These are phyloP conservation scores for Stagonosporopsis rhizophila DNA, from an alignment of 2,329 filamentous ascomycete species.

Conservation along the genomic window DNA sequence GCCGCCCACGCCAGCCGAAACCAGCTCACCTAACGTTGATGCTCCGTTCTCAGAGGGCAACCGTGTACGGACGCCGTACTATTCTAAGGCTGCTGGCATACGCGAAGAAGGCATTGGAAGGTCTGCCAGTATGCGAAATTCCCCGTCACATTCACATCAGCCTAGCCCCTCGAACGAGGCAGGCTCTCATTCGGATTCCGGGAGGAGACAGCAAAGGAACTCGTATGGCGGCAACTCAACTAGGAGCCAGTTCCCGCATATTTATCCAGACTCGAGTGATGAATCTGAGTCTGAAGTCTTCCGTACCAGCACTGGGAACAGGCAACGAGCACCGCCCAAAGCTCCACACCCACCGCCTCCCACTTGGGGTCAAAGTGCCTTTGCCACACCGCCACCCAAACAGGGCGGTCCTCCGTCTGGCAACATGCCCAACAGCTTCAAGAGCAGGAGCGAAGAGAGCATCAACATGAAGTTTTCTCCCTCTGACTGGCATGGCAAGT, in stretches of 20 bases:
- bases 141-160: constrained; percentile 46
- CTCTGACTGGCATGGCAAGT: constrained; percentile 55
- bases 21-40: constrained; percentile 31
- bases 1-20: constrained; percentile 28
- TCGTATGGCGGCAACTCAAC: constrained; percentile 33
- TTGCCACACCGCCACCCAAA: constrained; percentile 29
- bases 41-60: constrained; percentile 54
- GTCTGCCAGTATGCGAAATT: constrained; percentile 62
- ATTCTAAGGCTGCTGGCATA: constrained; percentile 60
- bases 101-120: constrained; percentile 61
- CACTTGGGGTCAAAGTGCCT: constrained; percentile 25
- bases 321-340: constrained; percentile 24
- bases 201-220: constrained; percentile 35
- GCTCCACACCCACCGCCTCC: constrained; percentile 26
- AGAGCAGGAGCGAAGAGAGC: constrained; percentile 57
- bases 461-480: constrained; percentile 60
- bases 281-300: constrained; percentile 33
- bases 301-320: constrained; percentile 19
- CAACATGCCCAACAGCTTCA: constrained; percentile 42
- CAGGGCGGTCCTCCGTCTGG: constrained; percentile 23
- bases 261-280: constrained; percentile 42
- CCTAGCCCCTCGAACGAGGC: constrained; percentile 32
- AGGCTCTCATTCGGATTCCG: constrained; percentile 43
- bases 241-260: constrained; percentile 33
- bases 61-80: constrained; percentile 63